Percentiles rank a stretch among this genome's conserved stretches.
phyloP scores from a whole-genome alignment of 2,329 filamentous ascomycete species.

The Talaromyces pinophilus region DNA sequence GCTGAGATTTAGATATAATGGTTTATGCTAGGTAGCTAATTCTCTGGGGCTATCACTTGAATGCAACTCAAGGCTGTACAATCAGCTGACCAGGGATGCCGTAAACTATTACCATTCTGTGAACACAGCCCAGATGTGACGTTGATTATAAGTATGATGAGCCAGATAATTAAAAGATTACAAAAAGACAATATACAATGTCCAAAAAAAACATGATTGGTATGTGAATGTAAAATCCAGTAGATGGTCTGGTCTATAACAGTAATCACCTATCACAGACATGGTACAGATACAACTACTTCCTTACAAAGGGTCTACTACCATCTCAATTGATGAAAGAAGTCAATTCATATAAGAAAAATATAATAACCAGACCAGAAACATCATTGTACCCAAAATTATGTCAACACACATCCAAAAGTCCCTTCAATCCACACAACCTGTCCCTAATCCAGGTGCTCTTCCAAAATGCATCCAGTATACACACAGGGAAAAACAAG shows the following conservation, averaged over 20 bases:
- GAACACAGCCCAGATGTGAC: neutral
- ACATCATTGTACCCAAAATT: too few species aligned
- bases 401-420: neutral
- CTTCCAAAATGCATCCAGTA: neutral
- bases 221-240: neutral
- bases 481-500: neutral
- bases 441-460: neutral
- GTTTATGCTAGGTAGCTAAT: neutral
- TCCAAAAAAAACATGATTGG: neutral
- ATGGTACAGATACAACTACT: neutral
- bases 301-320: neutral
- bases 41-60: neutral
- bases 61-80: neutral
- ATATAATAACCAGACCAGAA: too few species aligned
- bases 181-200: neutral
- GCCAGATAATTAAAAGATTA: neutral
- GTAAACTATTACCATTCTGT: neutral
- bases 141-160: neutral
- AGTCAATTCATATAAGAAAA: neutral
- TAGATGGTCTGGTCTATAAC: neutral
- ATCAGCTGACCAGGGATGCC: neutral
- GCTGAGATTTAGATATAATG: slow-evolving; percentile 28
- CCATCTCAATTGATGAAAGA: neutral
- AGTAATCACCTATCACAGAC: neutral
- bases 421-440: too few species aligned